A percentile compares a stretch with the other conserved stretches of the same genome.
Conservation (phyloP, 805 yeast genomes). For the Ogataea corticis region DNA sequence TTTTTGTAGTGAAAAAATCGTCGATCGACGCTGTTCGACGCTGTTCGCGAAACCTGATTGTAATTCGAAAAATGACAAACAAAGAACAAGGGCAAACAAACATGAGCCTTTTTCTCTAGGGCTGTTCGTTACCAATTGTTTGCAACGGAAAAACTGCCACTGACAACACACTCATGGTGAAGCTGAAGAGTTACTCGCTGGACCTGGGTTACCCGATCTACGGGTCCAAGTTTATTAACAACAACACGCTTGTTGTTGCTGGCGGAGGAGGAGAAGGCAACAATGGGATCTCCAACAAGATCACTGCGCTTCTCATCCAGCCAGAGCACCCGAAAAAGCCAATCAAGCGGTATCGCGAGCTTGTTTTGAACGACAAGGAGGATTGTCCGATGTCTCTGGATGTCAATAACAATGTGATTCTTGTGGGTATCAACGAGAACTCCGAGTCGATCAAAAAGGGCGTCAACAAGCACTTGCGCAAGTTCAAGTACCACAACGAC, state of each 20-base stretch:
- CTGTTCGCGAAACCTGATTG: background rate
- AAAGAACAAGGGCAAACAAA: background rate
- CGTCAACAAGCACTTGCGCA: conserved; percentile 70
- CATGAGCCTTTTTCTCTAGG: background rate
- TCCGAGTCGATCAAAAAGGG: conserved; percentile 57
- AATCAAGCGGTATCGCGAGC: conserved; percentile 63
- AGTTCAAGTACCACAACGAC: conserved; percentile 57
- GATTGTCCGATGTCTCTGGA: conserved; percentile 90
- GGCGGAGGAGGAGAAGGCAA: conserved; percentile 98
- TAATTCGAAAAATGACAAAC: background rate
- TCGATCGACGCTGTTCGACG: conserved; percentile 4
- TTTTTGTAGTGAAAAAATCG: background rate
- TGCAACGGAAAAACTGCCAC: background rate
- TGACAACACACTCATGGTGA: no score
- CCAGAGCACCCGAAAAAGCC: conserved; percentile 48
- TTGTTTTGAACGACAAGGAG: conserved; percentile 52
- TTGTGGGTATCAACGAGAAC: conserved; percentile 78
- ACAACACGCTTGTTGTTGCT: conserved; percentile 62
- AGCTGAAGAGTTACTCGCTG: conserved; percentile 25
- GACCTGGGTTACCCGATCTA: conserved; percentile 73
- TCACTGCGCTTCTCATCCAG: conserved; percentile 63
- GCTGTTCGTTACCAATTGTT: background rate
- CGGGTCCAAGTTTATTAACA: conserved; percentile 69
- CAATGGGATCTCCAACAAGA: conserved; percentile 83
- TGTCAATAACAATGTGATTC: conserved; percentile 49